Evolutionary conservation across 1,284 basidiomycete genomes (phyloP).

Genomic region (Rhodotorula sp.): DNA sequence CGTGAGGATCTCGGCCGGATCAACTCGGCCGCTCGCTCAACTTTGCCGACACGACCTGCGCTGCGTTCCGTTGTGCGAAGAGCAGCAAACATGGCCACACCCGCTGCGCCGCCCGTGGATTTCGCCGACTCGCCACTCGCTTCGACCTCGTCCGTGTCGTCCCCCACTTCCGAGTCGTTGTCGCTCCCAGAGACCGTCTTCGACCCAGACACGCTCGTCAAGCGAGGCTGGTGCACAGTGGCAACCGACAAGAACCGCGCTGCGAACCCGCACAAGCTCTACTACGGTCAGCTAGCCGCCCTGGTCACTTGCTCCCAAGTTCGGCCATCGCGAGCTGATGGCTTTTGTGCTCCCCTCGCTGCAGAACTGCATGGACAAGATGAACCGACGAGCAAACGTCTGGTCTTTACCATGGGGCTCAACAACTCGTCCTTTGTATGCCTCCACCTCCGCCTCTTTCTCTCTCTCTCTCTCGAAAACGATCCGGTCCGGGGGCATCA

Average conservation of each 20-base stretch:
- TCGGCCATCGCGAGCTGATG: neutral
- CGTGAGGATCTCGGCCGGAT: neutral
- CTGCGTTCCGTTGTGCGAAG: neutral
- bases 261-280: slow-evolving; percentile 27
- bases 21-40: no score
- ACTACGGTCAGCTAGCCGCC: slow-evolving; percentile 32
- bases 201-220: slow-evolving; percentile 6
- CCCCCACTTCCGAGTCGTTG: neutral
- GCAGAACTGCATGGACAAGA: slow-evolving; percentile 40
- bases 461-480: neutral
- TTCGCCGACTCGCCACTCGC: neutral
- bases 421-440: slow-evolving; percentile 47
- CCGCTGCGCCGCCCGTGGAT: neutral
- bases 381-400: slow-evolving; percentile 9
- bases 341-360: neutral
- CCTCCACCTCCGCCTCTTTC: neutral
- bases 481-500: no score
- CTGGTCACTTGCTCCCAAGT: neutral
- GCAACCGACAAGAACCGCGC: slow-evolving; percentile 1
- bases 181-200: slow-evolving; percentile 14
- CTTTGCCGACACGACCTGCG: neutral
- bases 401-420: slow-evolving; percentile 48
- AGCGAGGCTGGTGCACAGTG: slow-evolving; percentile 19
- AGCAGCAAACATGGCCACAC: neutral
- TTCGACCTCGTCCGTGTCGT: no score